Conservation (phyloP, 2,329 filamentous ascomycete species). For the Cadophora gregata region DNA sequence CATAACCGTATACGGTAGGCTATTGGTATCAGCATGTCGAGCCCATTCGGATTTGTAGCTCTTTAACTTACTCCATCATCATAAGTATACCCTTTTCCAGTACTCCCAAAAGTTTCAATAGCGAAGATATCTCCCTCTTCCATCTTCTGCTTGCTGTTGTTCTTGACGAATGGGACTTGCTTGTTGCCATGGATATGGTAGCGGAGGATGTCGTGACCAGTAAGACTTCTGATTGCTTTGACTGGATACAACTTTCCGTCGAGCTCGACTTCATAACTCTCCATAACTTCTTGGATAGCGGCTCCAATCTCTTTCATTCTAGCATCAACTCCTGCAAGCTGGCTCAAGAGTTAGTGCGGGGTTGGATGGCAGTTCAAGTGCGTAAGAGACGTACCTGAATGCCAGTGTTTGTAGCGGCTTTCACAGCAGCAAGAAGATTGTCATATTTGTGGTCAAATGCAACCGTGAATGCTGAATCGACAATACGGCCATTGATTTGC, state of each 20-base stretch:
- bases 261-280: slow-evolving; percentile 63
- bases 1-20: slow-evolving; percentile 60
- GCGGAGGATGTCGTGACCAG: slow-evolving; percentile 59
- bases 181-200: slow-evolving; percentile 64
- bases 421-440: slow-evolving; percentile 74
- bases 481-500: slow-evolving; percentile 79
- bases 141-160: slow-evolving; percentile 56
- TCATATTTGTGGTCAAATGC: slow-evolving; percentile 78
- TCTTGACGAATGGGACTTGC: slow-evolving; percentile 60
- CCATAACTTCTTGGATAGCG: slow-evolving; percentile 64
- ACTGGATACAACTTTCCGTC: slow-evolving; percentile 55
- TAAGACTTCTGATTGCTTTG: slow-evolving; percentile 58
- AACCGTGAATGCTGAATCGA: slow-evolving; percentile 82
- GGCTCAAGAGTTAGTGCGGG: slow-evolving; percentile 13
- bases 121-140: slow-evolving; percentile 64
- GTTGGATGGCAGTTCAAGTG: not conserved
- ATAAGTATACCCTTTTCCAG: slow-evolving; percentile 53
- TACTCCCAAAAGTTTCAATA: slow-evolving; percentile 63
- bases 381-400: slow-evolving; percentile 34
- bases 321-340: slow-evolving; percentile 59
- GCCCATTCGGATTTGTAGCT: not conserved
- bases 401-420: slow-evolving; percentile 72
- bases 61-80: slow-evolving; percentile 51
- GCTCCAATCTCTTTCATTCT: slow-evolving; percentile 59
- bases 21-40: slow-evolving; percentile 38